These are phyloP conservation scores for Castanospermum australe DNA, from an alignment of 306 rosid species.

Conservation along the genomic window DNA sequence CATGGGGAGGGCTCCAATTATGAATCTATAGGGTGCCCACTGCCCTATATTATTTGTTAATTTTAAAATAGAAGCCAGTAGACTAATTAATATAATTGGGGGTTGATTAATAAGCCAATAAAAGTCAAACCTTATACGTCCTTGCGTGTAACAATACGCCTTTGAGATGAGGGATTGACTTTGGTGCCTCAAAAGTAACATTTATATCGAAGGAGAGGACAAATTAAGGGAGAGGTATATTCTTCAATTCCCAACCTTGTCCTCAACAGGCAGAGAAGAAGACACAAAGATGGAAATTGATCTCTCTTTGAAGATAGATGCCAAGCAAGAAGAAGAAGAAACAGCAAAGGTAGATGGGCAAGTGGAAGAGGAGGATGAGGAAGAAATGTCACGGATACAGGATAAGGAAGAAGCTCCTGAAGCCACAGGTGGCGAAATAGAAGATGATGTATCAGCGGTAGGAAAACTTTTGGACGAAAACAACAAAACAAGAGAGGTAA, in stretches of 20 bases:
- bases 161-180: conserved; percentile 64
- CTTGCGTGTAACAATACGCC: conserved; percentile 41
- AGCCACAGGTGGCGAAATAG: conserved; percentile 33
- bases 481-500: conserved; percentile 31
- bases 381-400: background rate
- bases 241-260: conserved; percentile 24
- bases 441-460: conserved; percentile 39
- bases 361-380: background rate
- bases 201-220: conserved; percentile 7
- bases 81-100: conserved; percentile 16
- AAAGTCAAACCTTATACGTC: conserved; percentile 69
- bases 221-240: background rate
- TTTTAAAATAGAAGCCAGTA: too few relatives aligned
- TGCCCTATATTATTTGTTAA: background rate
- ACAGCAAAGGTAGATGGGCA: background rate
- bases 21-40: background rate
- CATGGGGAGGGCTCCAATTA: background rate
- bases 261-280: conserved; percentile 33
- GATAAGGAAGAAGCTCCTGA: conserved; percentile 21
- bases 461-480: conserved; percentile 28
- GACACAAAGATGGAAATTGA: conserved; percentile 39
- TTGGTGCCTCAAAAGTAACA: conserved; percentile 62
- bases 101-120: conserved; percentile 27
- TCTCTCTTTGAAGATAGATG: conserved; percentile 56
- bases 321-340: background rate